These are phyloP conservation scores for Thecaphora frezii DNA, from an alignment of 1,284 basidiomycete genomes.

Conservation along the genomic window DNA sequence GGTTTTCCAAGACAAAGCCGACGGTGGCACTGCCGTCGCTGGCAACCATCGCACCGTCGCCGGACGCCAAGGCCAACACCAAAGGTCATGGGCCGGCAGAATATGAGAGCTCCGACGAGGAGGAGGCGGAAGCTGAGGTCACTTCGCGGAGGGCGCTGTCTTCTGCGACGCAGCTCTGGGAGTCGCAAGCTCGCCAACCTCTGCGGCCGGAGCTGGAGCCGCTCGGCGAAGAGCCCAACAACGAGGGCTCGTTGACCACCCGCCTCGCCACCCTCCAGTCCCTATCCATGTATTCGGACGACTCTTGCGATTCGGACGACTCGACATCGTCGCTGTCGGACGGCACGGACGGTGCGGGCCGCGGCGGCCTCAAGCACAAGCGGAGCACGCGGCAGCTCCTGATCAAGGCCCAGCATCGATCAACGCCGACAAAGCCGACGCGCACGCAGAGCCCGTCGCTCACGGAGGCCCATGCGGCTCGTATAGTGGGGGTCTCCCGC, in stretches of 20 bases:
- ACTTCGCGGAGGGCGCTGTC: no score
- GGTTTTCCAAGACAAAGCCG: neutral
- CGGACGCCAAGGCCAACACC: neutral
- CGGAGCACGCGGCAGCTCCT: slow-evolving; percentile 44
- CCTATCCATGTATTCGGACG: slow-evolving; percentile 31
- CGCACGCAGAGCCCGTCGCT: slow-evolving; percentile 40
- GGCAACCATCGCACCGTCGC: neutral
- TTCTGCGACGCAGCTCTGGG: no score
- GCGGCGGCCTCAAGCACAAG: slow-evolving; percentile 21
- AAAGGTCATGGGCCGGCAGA: no score
- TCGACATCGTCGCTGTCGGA: neutral
- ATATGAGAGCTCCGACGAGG: neutral
- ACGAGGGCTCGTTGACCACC: neutral
- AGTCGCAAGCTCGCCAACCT: neutral
- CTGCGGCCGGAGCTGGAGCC: no score
- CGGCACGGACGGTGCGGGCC: neutral
- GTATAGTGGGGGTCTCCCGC: slow-evolving; percentile 20
- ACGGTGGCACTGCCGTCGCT: neutral
- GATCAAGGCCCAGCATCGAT: slow-evolving; percentile 45
- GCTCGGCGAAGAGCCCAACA: neutral
- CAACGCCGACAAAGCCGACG: slow-evolving; percentile 46
- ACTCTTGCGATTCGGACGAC: slow-evolving; percentile 26
- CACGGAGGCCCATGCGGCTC: slow-evolving; percentile 23
- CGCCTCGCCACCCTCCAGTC: slow-evolving; percentile 6
- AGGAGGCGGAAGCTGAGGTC: neutral